Conservation (phyloP, 768 basidiomycete genomes). For the Suillus tomentosus region DNA sequence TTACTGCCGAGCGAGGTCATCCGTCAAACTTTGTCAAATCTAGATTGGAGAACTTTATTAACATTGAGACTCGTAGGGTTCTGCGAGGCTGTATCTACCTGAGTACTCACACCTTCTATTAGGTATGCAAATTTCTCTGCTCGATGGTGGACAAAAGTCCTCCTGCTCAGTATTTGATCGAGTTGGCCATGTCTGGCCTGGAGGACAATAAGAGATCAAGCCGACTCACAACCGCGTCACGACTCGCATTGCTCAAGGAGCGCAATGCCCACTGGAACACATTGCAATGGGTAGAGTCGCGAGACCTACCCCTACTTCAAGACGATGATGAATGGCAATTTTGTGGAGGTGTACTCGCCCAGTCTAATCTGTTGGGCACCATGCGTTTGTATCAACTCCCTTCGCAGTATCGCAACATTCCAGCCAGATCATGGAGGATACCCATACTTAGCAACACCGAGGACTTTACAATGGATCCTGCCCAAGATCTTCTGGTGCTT, state of each 20-base stretch:
- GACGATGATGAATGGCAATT: background rate
- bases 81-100: background rate
- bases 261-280: background rate
- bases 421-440: background rate
- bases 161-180: constrained; percentile 4
- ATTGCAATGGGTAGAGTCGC: background rate
- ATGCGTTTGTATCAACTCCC: background rate
- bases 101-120: background rate
- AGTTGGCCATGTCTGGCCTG: background rate
- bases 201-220: background rate
- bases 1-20: background rate
- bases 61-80: background rate
- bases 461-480: background rate
- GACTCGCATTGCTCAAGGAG: background rate
- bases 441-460: background rate
- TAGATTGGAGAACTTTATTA: background rate
- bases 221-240: background rate
- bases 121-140: background rate
- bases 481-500: background rate
- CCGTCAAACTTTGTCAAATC: background rate
- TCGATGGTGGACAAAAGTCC: constrained; percentile 52
- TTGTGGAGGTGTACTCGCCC: background rate
- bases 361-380: background rate
- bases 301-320: background rate
- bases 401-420: background rate